Evolutionary conservation across 345 rosid species (phyloP).

Genomic region (Pistacia atlantica): DNA sequence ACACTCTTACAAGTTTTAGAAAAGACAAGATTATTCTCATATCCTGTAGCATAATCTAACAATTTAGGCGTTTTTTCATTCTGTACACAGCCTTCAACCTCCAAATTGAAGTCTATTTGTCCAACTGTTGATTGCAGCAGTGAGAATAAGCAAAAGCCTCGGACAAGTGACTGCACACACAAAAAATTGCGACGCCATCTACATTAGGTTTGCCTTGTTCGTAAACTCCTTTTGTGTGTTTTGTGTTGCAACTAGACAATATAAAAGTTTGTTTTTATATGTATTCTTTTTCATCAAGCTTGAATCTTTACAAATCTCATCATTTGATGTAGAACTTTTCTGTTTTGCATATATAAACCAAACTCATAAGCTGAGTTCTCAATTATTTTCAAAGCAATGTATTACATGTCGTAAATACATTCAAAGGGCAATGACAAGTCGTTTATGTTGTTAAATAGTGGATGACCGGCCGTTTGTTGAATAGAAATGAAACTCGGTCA

Average conservation of each 20-base stretch:
- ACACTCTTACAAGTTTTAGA: background rate
- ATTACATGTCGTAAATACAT: no score
- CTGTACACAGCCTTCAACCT: background rate
- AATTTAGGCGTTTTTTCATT: background rate
- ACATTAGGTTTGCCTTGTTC: background rate
- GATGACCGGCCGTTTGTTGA: background rate
- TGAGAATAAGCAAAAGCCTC: slow-evolving; percentile 10
- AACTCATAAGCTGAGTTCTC: background rate
- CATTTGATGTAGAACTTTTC: slow-evolving; percentile 7
- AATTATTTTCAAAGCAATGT: background rate
- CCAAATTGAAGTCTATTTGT: background rate
- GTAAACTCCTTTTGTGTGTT: background rate
- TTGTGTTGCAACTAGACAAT: no score
- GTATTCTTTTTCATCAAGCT: background rate
- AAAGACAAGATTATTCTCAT: background rate
- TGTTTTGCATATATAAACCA: slow-evolving; percentile 7
- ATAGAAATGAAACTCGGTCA: no score
- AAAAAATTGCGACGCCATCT: background rate
- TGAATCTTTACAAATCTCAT: slow-evolving; percentile 1
- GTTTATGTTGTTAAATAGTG: background rate
- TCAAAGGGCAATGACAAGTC: background rate
- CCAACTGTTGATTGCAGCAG: background rate
- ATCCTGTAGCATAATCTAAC: background rate
- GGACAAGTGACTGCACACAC: background rate
- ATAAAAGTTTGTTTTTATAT: background rate